These are phyloP conservation scores for Extremus antarcticus DNA, from an alignment of 495 filamentous ascomycete genomes.

Conservation along the genomic window DNA sequence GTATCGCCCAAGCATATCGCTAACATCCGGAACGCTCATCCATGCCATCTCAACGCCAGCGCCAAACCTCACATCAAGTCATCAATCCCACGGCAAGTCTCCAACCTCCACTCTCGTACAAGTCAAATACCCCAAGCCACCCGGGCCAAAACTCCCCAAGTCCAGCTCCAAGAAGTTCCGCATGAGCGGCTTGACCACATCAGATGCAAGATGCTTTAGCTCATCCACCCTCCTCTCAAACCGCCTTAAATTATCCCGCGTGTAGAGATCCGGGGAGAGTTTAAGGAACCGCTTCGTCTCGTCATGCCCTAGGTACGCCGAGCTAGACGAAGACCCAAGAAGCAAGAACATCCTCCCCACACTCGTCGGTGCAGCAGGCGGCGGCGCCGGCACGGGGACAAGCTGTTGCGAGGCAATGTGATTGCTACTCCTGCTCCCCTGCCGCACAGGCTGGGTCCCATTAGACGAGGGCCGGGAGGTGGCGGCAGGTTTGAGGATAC, in stretches of 20 bases:
- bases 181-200: conserved; percentile 79
- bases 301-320: conserved; percentile 66
- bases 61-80: neutral
- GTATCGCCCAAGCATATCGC: neutral
- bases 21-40: neutral
- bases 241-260: conserved; percentile 61
- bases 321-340: conserved; percentile 40
- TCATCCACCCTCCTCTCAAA: conserved; percentile 84
- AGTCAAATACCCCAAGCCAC: conserved; percentile 59
- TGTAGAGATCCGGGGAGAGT: conserved; percentile 55
- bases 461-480: conserved; percentile 4
- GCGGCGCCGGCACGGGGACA: conserved; percentile 4
- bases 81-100: conserved; percentile 61
- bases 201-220: conserved; percentile 68
- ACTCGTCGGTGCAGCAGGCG: conserved; percentile 22
- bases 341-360: conserved; percentile 61
- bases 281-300: conserved; percentile 84
- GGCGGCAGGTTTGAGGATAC: conserved; percentile 29
- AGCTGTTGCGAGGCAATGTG: conserved; percentile 17
- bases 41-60: neutral
- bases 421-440: conserved; percentile 12
- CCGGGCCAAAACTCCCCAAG: conserved; percentile 32
- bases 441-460: neutral
- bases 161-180: conserved; percentile 72
- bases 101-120: conserved; percentile 66